A percentile compares a stretch with the other conserved stretches of the same genome.
Evolutionary conservation across 768 basidiomycete species (phyloP).

Genomic region (Suillus cothurnatus): DNA sequence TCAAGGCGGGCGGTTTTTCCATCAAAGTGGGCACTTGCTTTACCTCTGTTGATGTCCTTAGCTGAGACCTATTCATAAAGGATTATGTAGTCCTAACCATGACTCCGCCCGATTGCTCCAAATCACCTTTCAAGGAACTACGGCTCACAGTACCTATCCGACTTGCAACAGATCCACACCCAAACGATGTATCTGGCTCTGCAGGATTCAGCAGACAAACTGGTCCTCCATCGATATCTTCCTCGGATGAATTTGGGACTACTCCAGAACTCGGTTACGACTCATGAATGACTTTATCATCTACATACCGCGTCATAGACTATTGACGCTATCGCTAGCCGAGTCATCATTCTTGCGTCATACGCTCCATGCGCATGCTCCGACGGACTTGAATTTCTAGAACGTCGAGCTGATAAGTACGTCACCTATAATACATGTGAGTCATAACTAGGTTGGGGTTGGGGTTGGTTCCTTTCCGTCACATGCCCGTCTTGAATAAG

Average conservation of each 20-base stretch:
- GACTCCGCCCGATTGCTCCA: constrained; percentile 55
- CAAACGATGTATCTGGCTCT: constrained; percentile 34
- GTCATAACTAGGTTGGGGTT: not conserved
- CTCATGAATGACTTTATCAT: too few species aligned
- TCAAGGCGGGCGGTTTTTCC: constrained; percentile 63
- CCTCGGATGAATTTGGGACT: constrained; percentile 27
- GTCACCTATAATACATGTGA: not conserved
- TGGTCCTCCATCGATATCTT: constrained; percentile 17
- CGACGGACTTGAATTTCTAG: not conserved
- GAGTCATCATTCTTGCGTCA: not conserved
- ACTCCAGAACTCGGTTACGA: constrained; percentile 15
- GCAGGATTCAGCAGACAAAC: constrained; percentile 1
- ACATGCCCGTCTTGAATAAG: not conserved
- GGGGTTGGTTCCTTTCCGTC: not conserved
- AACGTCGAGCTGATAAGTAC: not conserved
- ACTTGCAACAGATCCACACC: constrained; percentile 65
- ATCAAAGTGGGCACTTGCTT: constrained; percentile 50
- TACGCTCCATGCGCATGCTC: not conserved
- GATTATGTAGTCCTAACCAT: constrained; percentile 68
- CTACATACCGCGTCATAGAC: not conserved
- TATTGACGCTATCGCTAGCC: not conserved
- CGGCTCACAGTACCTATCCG: constrained; percentile 65
- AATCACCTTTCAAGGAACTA: constrained; percentile 59
- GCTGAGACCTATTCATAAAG: constrained; percentile 35
- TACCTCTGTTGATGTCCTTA: constrained; percentile 6